phyloP scores from a whole-genome alignment of 192 early-diverging fungal genomes.

The Funneliformis geosporum region DNA sequence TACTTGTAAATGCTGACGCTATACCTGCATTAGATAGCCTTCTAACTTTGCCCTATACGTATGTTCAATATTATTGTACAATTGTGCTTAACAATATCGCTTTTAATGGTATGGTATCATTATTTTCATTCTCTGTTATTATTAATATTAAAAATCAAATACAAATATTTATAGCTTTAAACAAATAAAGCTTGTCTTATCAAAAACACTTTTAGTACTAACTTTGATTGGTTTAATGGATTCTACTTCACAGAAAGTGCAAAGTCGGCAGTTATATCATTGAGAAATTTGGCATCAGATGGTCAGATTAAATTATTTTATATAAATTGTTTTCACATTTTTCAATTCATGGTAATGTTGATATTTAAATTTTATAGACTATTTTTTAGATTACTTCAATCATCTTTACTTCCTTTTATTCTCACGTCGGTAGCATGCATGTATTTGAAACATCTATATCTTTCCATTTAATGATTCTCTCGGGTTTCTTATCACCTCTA shows the following conservation, averaged over 20 bases:
- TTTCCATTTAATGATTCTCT: conserved; percentile 82
- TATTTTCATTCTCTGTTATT: not conserved
- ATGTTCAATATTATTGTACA: conserved; percentile 89
- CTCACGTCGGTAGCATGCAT: conserved; percentile 83
- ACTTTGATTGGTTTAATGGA: conserved; percentile 76
- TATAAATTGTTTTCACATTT: not conserved
- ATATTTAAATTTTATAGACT: conserved; percentile 48
- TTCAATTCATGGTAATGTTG: not conserved
- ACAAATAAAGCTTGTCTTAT: conserved; percentile 67
- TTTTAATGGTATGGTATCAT: conserved; percentile 61
- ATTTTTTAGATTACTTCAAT: conserved; percentile 72
- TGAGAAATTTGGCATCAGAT: conserved; percentile 85
- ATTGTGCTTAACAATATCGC: conserved; percentile 90
- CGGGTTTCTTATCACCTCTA: conserved; percentile 70
- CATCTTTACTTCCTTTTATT: conserved; percentile 72
- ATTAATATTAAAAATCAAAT: not conserved
- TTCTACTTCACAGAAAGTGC: conserved; percentile 77
- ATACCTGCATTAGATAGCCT: conserved; percentile 79
- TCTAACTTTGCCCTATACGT: conserved; percentile 72
- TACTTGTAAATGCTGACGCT: conserved; percentile 78
- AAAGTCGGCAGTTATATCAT: conserved; percentile 84
- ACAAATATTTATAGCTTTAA: conserved; percentile 35
- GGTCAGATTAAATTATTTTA: conserved; percentile 38
- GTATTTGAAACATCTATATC: conserved; percentile 89
- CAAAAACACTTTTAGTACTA: conserved; percentile 73